phyloP scores from a whole-genome alignment of 352 stramenopile species.

The Phytophthora pini region DNA sequence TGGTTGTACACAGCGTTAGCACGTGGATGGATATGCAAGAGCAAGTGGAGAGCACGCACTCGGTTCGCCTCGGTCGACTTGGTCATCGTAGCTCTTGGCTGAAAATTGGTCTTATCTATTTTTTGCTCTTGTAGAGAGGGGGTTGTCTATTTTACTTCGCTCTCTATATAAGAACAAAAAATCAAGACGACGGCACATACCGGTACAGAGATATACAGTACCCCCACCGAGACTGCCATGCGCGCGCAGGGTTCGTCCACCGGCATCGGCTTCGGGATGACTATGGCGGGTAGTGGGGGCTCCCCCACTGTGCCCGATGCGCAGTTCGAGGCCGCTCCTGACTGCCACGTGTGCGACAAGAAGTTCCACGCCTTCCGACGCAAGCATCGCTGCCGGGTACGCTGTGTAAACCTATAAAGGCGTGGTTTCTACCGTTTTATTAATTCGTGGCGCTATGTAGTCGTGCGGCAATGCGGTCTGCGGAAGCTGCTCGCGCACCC shows the following conservation, averaged over 20 bases:
- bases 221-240: constrained; percentile 22
- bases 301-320: constrained; percentile 45
- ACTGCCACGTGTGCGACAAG: constrained; percentile 85
- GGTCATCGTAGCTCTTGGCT: constrained; percentile 41
- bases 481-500: constrained; percentile 71
- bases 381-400: constrained; percentile 84
- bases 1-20: constrained; percentile 5
- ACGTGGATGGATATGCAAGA: neutral
- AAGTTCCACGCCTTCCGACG: constrained; percentile 88
- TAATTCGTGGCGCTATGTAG: constrained; percentile 31
- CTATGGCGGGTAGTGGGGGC: constrained; percentile 17
- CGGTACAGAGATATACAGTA: constrained; percentile 11
- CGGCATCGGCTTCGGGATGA: constrained; percentile 35
- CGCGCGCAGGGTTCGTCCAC: constrained; percentile 24
- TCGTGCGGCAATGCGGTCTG: constrained; percentile 84
- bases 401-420: neutral
- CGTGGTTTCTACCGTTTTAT: neutral
- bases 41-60: constrained; percentile 32
- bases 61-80: constrained; percentile 70
- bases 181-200: constrained; percentile 19
- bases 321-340: constrained; percentile 60
- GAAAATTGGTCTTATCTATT: neutral
- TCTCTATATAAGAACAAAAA: constrained; percentile 21
- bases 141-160: neutral
- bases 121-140: constrained; percentile 15